These are phyloP conservation scores for Coprinopsis marcescibilis DNA, from an alignment of 768 basidiomycete species.

Conservation along the genomic window DNA sequence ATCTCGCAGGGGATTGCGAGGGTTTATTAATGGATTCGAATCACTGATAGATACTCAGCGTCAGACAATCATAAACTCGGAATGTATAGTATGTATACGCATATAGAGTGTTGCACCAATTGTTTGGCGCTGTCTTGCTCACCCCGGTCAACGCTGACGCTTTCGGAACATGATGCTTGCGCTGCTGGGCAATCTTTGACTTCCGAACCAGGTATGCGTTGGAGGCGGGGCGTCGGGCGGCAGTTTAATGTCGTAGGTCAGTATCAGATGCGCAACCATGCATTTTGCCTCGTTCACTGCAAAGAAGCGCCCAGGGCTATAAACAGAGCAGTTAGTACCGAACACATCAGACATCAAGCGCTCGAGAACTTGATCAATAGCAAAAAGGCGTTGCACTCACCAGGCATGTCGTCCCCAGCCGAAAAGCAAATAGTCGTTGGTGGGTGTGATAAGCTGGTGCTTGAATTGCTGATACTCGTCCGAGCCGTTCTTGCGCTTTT, in stretches of 20 bases:
- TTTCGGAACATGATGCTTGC: constrained; percentile 32
- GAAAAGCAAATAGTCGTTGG: constrained; percentile 30
- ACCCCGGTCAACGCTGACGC: no score
- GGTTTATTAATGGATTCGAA: no score
- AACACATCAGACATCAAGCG: not conserved
- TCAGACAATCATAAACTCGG: no score
- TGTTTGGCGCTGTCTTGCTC: no score
- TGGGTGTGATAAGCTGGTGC: constrained; percentile 28
- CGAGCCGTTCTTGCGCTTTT: not conserved
- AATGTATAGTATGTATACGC: no score
- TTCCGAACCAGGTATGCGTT: constrained; percentile 16
- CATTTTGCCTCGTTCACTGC: constrained; percentile 28
- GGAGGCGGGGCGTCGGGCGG: constrained; percentile 13
- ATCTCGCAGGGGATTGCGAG: no score
- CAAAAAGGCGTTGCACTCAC: constrained; percentile 10
- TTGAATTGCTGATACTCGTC: constrained; percentile 12
- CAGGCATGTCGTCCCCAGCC: constrained; percentile 35
- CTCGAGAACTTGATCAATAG: not conserved
- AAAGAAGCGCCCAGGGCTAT: constrained; percentile 23
- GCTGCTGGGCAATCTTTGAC: constrained; percentile 21
- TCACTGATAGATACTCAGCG: no score
- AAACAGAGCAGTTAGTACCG: no score
- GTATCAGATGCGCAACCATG: constrained; percentile 25
- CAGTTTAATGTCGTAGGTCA: constrained; percentile 31
- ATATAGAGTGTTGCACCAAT: no score